phyloP scores from a whole-genome alignment of 257 asterid genomes.

The Solanum chilense region DNA sequence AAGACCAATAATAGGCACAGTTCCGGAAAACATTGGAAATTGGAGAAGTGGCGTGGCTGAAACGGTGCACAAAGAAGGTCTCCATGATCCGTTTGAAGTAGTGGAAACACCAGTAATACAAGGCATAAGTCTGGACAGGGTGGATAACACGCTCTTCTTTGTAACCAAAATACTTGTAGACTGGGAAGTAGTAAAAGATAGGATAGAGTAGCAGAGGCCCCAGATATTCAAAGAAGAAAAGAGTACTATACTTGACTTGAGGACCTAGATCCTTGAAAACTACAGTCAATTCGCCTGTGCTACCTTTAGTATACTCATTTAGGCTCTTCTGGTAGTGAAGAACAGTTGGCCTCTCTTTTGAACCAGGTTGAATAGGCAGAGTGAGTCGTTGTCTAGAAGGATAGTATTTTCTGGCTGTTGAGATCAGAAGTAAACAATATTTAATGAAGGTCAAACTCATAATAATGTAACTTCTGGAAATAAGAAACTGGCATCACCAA shows the following conservation, averaged over 20 bases:
- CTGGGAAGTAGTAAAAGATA: constrained; percentile 58
- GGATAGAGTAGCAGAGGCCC: constrained; percentile 90
- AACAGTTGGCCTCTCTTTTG: constrained; percentile 67
- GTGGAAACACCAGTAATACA: constrained; percentile 92
- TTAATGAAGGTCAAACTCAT: background rate
- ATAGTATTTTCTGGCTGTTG: constrained; percentile 66
- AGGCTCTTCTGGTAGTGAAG: constrained; percentile 64
- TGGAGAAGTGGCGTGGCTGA: constrained; percentile 99
- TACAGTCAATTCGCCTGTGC: constrained; percentile 37
- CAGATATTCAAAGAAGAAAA: constrained; percentile 86
- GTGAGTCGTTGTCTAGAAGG: constrained; percentile 86
- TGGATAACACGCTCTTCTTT: constrained; percentile 53
- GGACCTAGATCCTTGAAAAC: constrained; percentile 94
- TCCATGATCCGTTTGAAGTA: constrained; percentile 88
- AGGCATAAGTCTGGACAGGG: constrained; percentile 84
- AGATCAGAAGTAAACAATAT: background rate
- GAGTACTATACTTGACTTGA: constrained; percentile 82
- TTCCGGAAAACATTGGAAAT: constrained; percentile 78
- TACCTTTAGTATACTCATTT: constrained; percentile 56
- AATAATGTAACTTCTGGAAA: background rate
- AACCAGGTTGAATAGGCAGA: constrained; percentile 65
- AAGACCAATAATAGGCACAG: constrained; percentile 97
- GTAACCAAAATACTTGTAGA: constrained; percentile 62
- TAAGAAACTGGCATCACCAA: background rate
- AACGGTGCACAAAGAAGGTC: constrained; percentile 91